These are phyloP conservation scores for Pulicaria dysenterica DNA, from an alignment of 129 eudicot species.

Conservation along the genomic window DNA sequence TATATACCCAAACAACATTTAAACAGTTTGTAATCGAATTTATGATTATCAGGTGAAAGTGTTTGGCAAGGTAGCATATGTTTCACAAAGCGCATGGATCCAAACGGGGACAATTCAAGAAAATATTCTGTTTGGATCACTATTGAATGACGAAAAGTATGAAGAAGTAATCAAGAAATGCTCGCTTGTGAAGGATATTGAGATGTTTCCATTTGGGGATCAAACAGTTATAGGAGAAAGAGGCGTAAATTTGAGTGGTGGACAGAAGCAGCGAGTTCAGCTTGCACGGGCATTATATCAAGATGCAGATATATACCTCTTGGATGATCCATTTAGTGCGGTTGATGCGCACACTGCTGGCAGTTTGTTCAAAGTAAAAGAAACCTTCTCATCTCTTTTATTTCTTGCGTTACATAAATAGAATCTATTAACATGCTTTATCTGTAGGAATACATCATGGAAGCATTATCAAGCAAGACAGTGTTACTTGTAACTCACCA, in stretches of 20 bases:
- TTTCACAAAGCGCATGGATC: slow-evolving; percentile 83
- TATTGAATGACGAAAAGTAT: slow-evolving; percentile 52
- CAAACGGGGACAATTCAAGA: slow-evolving; percentile 72
- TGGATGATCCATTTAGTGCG: slow-evolving; percentile 91
- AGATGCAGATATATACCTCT: slow-evolving; percentile 71
- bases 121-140: slow-evolving; percentile 70
- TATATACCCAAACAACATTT: background rate
- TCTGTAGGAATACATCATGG: slow-evolving; percentile 63
- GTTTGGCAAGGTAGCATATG: slow-evolving; percentile 63
- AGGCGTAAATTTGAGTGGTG: slow-evolving; percentile 88
- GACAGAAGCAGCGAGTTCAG: slow-evolving; percentile 84
- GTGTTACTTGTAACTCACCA: slow-evolving; percentile 85
- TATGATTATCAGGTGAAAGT: slow-evolving; percentile 53
- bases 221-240: slow-evolving; percentile 73
- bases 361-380: slow-evolving; percentile 59
- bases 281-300: slow-evolving; percentile 86
- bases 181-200: slow-evolving; percentile 63
- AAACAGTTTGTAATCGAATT: background rate
- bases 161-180: slow-evolving; percentile 53
- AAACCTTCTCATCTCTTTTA: background rate
- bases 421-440: background rate
- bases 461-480: slow-evolving; percentile 58
- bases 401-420: background rate
- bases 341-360: slow-evolving; percentile 91
- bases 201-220: slow-evolving; percentile 70